phyloP scores from a whole-genome alignment of 768 basidiomycete genomes.

The Auricularia heimuer region DNA sequence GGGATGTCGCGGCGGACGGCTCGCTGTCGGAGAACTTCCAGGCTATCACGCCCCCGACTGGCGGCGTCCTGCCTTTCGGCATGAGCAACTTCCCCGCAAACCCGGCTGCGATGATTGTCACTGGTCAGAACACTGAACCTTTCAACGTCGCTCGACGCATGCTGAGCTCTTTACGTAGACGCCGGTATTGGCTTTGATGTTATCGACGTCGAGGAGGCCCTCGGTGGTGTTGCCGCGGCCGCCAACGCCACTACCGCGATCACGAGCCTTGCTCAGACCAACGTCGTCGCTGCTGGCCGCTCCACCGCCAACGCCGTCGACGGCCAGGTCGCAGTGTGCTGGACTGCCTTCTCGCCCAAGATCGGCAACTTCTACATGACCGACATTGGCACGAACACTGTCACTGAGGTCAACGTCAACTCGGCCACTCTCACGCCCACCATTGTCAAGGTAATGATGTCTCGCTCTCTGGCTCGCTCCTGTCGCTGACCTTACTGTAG shows the following conservation, averaged over 20 bases:
- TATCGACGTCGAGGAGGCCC: conserved; percentile 15
- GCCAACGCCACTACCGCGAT: neutral
- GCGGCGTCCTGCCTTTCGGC: conserved; percentile 42
- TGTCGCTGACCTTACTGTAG: conserved; percentile 9
- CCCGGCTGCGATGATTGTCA: neutral
- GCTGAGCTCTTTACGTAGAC: conserved; percentile 20
- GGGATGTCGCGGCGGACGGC: conserved; percentile 32
- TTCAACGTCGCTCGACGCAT: too few species aligned
- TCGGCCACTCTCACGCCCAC: conserved; percentile 30
- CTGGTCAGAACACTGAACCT: neutral
- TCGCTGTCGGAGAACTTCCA: conserved; percentile 34
- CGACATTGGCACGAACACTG: conserved; percentile 21
- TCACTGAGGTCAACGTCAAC: conserved; percentile 39
- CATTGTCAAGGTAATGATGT: conserved; percentile 31
- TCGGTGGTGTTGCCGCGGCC: neutral
- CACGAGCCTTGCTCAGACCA: neutral
- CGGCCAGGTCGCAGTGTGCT: conserved; percentile 23
- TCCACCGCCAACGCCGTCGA: conserved; percentile 22
- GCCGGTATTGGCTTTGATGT: conserved; percentile 21
- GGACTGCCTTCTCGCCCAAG: conserved; percentile 20
- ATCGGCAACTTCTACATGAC: conserved; percentile 25
- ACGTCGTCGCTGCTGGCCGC: conserved; percentile 6
- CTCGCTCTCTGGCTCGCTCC: neutral
- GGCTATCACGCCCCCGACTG: conserved; percentile 25
- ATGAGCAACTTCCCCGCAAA: conserved; percentile 26